A percentile compares a stretch with the other conserved stretches of the same genome.
phyloP scores from a whole-genome alignment of 306 rosid genomes.

The Casuarina glauca region DNA sequence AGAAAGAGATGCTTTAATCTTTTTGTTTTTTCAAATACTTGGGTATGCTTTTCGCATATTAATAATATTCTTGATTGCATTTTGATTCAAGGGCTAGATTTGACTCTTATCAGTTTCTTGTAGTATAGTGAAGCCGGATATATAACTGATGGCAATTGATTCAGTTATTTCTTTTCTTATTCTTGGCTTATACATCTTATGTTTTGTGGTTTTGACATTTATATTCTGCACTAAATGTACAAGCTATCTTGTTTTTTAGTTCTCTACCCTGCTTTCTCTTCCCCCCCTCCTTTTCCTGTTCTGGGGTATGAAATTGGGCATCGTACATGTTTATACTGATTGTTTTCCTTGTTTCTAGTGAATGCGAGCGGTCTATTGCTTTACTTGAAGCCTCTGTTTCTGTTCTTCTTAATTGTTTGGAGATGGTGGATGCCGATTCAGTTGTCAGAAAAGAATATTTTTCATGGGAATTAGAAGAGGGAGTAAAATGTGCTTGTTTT shows the following conservation, averaged over 20 bases:
- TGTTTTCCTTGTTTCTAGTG: constrained; percentile 46
- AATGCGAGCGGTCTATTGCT: constrained; percentile 63
- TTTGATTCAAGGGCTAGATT: not conserved
- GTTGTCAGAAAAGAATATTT: constrained; percentile 42
- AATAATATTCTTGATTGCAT: not conserved
- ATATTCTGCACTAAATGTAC: not conserved
- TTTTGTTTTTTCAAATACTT: not conserved
- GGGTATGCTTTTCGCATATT: not conserved
- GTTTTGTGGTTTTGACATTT: not conserved
- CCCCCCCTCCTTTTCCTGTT: not conserved
- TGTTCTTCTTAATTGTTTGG: constrained; percentile 79
- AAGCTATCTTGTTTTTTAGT: not conserved
- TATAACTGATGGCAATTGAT: not conserved
- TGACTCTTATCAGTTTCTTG: not conserved
- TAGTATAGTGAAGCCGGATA: not conserved
- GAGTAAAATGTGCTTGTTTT: constrained; percentile 75
- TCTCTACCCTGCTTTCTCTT: not conserved
- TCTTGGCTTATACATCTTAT: not conserved
- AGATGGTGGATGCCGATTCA: constrained; percentile 50
- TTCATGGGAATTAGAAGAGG: constrained; percentile 79
- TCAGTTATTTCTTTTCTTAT: not conserved
- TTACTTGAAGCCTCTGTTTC: constrained; percentile 73
- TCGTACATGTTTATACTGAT: constrained; percentile 10
- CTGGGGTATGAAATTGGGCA: constrained; percentile 5
- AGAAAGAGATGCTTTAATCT: not conserved